Conservation (phyloP, 2,329 filamentous ascomycete genomes). For the Amesomyces nigricolor region DNA sequence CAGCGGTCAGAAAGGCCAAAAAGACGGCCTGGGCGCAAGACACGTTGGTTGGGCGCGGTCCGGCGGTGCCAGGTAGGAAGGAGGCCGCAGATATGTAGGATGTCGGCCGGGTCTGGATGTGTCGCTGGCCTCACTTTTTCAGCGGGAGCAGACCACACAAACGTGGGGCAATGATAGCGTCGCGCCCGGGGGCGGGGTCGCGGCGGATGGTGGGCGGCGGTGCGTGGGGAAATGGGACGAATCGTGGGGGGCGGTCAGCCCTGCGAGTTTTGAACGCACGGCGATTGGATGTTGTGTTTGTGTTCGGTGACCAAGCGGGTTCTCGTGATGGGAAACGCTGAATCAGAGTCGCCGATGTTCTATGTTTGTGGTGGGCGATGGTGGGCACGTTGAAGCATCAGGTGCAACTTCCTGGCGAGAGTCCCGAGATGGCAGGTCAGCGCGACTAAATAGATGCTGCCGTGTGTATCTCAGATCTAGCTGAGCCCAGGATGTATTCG, state of each 20-base stretch:
- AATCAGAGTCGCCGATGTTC: no score
- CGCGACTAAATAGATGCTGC: no score
- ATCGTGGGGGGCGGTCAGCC: not conserved
- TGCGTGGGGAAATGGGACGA: not conserved
- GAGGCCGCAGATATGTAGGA: not conserved
- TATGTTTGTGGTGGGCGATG: no score
- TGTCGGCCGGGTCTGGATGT: not conserved
- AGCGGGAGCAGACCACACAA: slow-evolving; percentile 2
- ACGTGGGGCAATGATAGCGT: not conserved
- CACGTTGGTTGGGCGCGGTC: slow-evolving; percentile 3
- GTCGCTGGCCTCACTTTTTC: not conserved
- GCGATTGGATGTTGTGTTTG: no score
- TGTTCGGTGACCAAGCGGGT: no score
- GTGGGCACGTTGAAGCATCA: no score
- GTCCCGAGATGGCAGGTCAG: no score
- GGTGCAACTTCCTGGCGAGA: no score
- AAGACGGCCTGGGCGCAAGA: not conserved
- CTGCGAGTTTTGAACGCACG: not conserved
- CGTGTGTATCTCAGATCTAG: no score
- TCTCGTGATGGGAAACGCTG: no score
- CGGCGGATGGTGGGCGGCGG: not conserved
- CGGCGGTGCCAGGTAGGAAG: not conserved
- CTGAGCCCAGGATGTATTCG: no score
- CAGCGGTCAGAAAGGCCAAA: not conserved
- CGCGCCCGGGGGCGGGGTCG: not conserved